Conservation (phyloP, 768 basidiomycete genomes). For the Lactarius psammicola region DNA sequence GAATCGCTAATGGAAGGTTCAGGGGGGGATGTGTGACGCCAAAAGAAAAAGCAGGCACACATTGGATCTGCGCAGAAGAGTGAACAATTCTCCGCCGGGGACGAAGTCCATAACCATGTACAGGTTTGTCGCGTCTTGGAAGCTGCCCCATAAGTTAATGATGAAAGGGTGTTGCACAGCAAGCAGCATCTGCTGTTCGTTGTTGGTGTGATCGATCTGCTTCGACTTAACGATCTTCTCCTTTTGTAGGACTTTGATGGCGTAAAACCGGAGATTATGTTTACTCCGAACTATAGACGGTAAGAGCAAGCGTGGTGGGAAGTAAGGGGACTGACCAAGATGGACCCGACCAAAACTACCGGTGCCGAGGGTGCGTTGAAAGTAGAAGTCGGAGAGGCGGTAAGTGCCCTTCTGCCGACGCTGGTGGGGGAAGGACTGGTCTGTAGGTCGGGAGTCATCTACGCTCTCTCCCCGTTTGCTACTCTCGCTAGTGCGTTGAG, state of each 20-base stretch:
- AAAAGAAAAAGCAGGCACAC: constrained; percentile 43
- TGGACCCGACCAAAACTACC: constrained; percentile 98
- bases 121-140: constrained; percentile 88
- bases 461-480: constrained; percentile 43
- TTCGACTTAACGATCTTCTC: constrained; percentile 90
- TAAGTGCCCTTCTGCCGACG: constrained; percentile 64
- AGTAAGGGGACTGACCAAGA: constrained; percentile 51
- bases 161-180: constrained; percentile 90
- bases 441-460: constrained; percentile 27
- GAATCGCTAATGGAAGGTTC: constrained; percentile 61
- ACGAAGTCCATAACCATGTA: constrained; percentile 99
- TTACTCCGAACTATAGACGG: constrained; percentile 69
- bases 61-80: constrained; percentile 84
- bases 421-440: constrained; percentile 35
- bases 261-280: constrained; percentile 94
- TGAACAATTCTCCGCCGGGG: constrained; percentile 95
- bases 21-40: constrained; percentile 15
- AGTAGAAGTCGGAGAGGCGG: constrained; percentile 71
- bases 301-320: neutral
- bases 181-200: constrained; percentile 84
- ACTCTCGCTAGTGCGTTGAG: constrained; percentile 58
- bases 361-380: constrained; percentile 84
- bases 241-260: constrained; percentile 92
- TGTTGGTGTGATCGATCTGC: constrained; percentile 97
- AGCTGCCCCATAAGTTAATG: constrained; percentile 94